phyloP scores from a whole-genome alignment of 345 rosid genomes.

The Linum lewisii region DNA sequence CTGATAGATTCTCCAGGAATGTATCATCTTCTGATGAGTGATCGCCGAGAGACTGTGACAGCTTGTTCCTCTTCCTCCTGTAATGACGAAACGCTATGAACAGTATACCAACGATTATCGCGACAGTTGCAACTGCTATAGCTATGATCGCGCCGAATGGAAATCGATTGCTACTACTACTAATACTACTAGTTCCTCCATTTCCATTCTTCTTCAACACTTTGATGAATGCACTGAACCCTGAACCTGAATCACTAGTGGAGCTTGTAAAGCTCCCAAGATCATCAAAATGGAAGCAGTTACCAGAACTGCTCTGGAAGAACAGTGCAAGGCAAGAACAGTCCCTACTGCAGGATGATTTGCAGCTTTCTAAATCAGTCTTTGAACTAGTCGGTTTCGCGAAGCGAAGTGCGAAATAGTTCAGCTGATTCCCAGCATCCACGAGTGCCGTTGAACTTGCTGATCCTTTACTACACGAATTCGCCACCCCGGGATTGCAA shows the following conservation, averaged over 20 bases:
- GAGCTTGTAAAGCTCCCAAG: slow-evolving; percentile 58
- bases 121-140: slow-evolving; percentile 39
- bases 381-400: slow-evolving; percentile 37
- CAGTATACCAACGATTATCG: slow-evolving; percentile 37
- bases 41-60: slow-evolving; percentile 31
- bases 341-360: slow-evolving; percentile 46
- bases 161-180: slow-evolving; percentile 31
- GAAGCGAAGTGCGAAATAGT: slow-evolving; percentile 57
- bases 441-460: slow-evolving; percentile 37
- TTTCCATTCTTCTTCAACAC: slow-evolving; percentile 18
- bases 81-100: slow-evolving; percentile 36
- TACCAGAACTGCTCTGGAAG: slow-evolving; percentile 51
- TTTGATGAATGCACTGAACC: slow-evolving; percentile 49
- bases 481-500: slow-evolving; percentile 44
- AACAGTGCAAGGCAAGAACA: slow-evolving; percentile 78
- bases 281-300: slow-evolving; percentile 62
- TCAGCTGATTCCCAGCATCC: slow-evolving; percentile 37
- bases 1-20: slow-evolving; percentile 56
- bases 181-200: slow-evolving; percentile 17
- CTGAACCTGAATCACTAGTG: slow-evolving; percentile 15
- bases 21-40: slow-evolving; percentile 62
- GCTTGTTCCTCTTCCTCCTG: slow-evolving; percentile 28
- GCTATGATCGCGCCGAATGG: slow-evolving; percentile 45
- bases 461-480: slow-evolving; percentile 39
- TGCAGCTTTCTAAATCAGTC: slow-evolving; percentile 54